These are phyloP conservation scores for Forsythia suspensa DNA, from an alignment of 257 asterid species.

Conservation along the genomic window DNA sequence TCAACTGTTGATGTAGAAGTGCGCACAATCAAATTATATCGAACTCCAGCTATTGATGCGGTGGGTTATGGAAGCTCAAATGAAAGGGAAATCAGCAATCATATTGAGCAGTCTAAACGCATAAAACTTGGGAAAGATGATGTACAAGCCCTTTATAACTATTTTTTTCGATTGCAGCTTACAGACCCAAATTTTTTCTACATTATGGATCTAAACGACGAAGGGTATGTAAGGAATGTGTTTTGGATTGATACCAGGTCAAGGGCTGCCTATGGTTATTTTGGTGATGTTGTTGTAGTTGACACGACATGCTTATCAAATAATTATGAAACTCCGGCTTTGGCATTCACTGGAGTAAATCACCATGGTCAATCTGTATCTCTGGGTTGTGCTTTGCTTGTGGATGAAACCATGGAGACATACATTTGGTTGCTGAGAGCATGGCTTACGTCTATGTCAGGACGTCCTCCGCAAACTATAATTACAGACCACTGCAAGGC, in stretches of 20 bases:
- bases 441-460: constrained; percentile 57
- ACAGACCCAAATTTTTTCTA: constrained; percentile 53
- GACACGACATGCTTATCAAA: constrained; percentile 38
- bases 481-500: constrained; percentile 43
- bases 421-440: constrained; percentile 58
- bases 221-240: constrained; percentile 51
- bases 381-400: constrained; percentile 52
- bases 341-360: constrained; percentile 52
- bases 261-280: constrained; percentile 48
- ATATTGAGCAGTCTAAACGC: constrained; percentile 23
- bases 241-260: constrained; percentile 63
- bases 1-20: constrained; percentile 53
- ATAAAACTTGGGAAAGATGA: constrained; percentile 42
- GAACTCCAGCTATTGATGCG: constrained; percentile 52
- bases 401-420: constrained; percentile 41
- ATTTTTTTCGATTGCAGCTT: constrained; percentile 39
- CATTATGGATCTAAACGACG: constrained; percentile 50
- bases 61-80: constrained; percentile 45
- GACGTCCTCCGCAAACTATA: constrained; percentile 52
- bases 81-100: constrained; percentile 33
- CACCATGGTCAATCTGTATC: constrained; percentile 49
- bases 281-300: constrained; percentile 48
- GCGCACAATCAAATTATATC: constrained; percentile 62
- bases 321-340: constrained; percentile 32
- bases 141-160: constrained; percentile 35